Evolutionary conservation across 2,329 filamentous ascomycete genomes (phyloP), one percentile per base, ranked within the genome.

Genomic region (Arthrobotrys musiformis): DNA sequence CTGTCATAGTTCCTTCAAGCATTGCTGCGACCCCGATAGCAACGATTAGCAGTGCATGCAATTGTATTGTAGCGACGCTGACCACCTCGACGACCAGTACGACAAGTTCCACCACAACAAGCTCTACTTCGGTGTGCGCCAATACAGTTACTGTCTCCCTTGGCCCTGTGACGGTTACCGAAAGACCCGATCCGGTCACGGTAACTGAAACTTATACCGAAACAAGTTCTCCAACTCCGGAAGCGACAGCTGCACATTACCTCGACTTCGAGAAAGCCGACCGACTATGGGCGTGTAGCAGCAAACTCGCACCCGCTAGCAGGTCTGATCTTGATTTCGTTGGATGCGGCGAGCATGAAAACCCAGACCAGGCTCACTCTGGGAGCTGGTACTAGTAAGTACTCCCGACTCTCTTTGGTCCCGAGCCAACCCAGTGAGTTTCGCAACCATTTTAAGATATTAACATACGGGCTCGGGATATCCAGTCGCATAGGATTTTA

Each of bases 31-130:
- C 69, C n/a, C 69, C 69, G 13, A 44, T 73, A 30, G 58, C 50
- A 5, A 66, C 60, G n/a, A 66, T 73, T 35, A 73, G 60, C n/a
- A 73, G 69, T 15, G 48, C 58, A 24, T 73, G 69, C 35, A 66
- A 48, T 24, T 73, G 69, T 42, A 73, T 66, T 7, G 61, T 73
- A 6, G 50, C 42, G 19, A 66, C 61, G 11, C 3, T 61, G 0
- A 60, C 66, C 5, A 58, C 64, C 5, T 58, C 24, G 24, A 50
- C 15, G 17, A 64, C 60, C 28, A 28, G 37, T n/a, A 56, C 68
- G 6, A 58, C 60, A 8, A 62, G 50, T 13, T 24, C 46, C 7
- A 5, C 5, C 19, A 46, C 60, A 5, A 24, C 60, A 22, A 50
- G 60, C 22, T 48, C 42, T 6, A 9, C 9, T 22, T 56, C 50